phyloP scores from a whole-genome alignment of 2,329 filamentous ascomycete species.

The Chaetothyriales sp. region DNA sequence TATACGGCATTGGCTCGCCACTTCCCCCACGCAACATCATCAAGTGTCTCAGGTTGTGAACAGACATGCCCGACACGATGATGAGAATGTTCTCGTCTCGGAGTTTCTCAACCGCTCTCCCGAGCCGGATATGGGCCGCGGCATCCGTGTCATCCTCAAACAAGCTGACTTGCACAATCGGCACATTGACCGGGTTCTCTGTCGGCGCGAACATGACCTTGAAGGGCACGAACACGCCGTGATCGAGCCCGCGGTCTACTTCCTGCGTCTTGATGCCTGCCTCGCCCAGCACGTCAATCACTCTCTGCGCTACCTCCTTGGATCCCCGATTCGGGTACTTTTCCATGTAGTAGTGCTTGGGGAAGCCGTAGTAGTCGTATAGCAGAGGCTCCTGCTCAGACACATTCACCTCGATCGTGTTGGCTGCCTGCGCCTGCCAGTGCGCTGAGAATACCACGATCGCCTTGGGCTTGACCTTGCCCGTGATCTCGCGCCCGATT shows the following conservation, averaged over 20 bases:
- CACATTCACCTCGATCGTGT: conserved; percentile 49
- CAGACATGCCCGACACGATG: conserved; percentile 59
- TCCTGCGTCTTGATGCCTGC: conserved; percentile 46
- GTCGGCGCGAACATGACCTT: conserved; percentile 41
- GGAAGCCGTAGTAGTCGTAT: conserved; percentile 64
- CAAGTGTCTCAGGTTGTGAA: conserved; percentile 51
- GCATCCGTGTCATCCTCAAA: conserved; percentile 47
- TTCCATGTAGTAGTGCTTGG: conserved; percentile 51
- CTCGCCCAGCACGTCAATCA: conserved; percentile 40
- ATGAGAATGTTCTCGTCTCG: conserved; percentile 54
- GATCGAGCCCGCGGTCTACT: conserved; percentile 52
- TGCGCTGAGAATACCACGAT: conserved; percentile 65
- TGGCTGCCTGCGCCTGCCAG: conserved; percentile 45
- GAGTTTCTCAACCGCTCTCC: conserved; percentile 48
- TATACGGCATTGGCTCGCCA: conserved; percentile 38
- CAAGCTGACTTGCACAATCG: conserved; percentile 53
- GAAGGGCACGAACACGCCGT: conserved; percentile 61
- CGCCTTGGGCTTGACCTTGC: conserved; percentile 53
- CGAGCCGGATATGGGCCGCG: conserved; percentile 51
- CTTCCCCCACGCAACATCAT: conserved; percentile 27
- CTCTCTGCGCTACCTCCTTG: conserved; percentile 41
- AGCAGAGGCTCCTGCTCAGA: conserved; percentile 50
- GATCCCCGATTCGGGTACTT: conserved; percentile 51
- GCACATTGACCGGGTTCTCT: conserved; percentile 46
- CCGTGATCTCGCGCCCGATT: conserved; percentile 56